Percentiles rank a stretch among this genome's conserved stretches.
Evolutionary conservation across 208 protist species (phyloP).

Genomic region (Trypanosoma melophagium): DNA sequence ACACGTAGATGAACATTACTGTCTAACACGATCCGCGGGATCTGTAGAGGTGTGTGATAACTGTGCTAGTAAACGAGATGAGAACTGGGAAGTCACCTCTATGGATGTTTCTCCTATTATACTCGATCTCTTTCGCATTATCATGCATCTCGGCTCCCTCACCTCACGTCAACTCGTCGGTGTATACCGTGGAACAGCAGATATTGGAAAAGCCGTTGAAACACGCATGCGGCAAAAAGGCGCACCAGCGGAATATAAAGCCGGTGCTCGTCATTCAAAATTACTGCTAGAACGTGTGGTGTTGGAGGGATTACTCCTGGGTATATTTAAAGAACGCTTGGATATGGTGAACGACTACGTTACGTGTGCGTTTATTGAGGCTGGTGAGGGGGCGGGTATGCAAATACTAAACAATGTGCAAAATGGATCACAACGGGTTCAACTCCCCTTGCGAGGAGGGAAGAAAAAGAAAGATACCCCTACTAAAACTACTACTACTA

Average conservation of each 20-base stretch:
- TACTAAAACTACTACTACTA: neutral
- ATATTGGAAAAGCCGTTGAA: slow-evolving; percentile 79
- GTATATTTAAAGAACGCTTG: slow-evolving; percentile 72
- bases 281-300: slow-evolving; percentile 67
- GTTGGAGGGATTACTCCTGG: slow-evolving; percentile 62
- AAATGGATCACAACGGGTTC: slow-evolving; percentile 28
- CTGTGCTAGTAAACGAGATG: slow-evolving; percentile 66
- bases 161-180: slow-evolving; percentile 79
- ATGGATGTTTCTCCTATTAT: slow-evolving; percentile 49
- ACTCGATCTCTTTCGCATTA: slow-evolving; percentile 64
- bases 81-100: slow-evolving; percentile 52
- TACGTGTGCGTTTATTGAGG: slow-evolving; percentile 66
- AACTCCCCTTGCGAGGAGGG: slow-evolving; percentile 47
- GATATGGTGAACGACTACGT: slow-evolving; percentile 73
- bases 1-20: slow-evolving; percentile 66
- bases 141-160: slow-evolving; percentile 65
- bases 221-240: slow-evolving; percentile 72
- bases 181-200: slow-evolving; percentile 69
- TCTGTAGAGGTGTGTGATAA: slow-evolving; percentile 76
- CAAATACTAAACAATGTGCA: slow-evolving; percentile 45
- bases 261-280: slow-evolving; percentile 47
- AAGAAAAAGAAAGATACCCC: neutral
- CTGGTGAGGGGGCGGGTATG: slow-evolving; percentile 41
- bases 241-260: slow-evolving; percentile 81
- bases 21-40: slow-evolving; percentile 44